Evolutionary conservation across 2,329 filamentous ascomycete species (phyloP).

Genomic region (Hypoxylon sp.): DNA sequence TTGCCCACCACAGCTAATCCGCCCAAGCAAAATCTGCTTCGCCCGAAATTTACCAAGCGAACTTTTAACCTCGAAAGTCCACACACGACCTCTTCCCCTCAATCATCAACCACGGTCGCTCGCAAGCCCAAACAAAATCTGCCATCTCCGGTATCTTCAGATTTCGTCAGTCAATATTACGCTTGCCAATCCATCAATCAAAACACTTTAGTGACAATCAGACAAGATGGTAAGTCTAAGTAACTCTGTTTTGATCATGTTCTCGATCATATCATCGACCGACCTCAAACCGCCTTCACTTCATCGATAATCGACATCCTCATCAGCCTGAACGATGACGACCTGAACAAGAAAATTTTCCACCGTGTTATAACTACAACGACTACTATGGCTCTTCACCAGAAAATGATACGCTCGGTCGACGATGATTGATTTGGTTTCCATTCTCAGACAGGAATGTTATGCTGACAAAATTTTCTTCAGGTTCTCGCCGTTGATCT

Average conservation of each 20-base stretch:
- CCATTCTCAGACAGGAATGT: conserved; percentile 40
- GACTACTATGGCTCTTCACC: background rate
- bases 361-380: background rate
- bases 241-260: conserved; percentile 26
- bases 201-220: conserved; percentile 61
- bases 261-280: conserved; percentile 31
- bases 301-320: conserved; percentile 21
- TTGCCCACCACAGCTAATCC: conserved; percentile 36
- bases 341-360: background rate
- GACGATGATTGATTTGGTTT: conserved; percentile 16
- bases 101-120: conserved; percentile 58
- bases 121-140: conserved; percentile 63
- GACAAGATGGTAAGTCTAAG: conserved; percentile 77
- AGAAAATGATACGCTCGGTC: conserved; percentile 9
- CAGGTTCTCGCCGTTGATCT: conserved; percentile 99
- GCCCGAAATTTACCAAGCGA: conserved; percentile 53
- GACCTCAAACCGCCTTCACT: conserved; percentile 21
- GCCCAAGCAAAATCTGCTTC: conserved; percentile 47
- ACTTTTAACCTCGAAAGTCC: conserved; percentile 56
- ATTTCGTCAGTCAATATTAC: conserved; percentile 65
- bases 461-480: conserved; percentile 62
- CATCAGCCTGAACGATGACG: conserved; percentile 5
- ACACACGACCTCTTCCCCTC: conserved; percentile 63
- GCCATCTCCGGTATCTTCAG: conserved; percentile 59
- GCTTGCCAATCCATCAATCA: conserved; percentile 61